Evolutionary conservation across 257 asterid species (phyloP).

Genomic region (Petrea volubilis): DNA sequence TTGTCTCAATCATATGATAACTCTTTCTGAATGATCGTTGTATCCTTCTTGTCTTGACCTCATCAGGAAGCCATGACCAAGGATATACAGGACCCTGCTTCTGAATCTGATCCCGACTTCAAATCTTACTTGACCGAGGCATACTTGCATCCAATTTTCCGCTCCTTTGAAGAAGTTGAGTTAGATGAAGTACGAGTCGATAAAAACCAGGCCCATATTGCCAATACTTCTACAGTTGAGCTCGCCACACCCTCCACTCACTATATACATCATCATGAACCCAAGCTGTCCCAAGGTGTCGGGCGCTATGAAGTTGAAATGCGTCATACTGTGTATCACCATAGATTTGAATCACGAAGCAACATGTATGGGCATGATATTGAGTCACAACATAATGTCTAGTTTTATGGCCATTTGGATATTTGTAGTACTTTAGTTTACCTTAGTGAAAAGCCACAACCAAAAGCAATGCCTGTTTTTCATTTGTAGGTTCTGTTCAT

Average conservation of each 20-base stretch:
- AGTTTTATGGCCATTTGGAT: constrained; percentile 33
- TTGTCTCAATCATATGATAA: not conserved
- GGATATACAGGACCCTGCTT: constrained; percentile 52
- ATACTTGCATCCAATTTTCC: constrained; percentile 87
- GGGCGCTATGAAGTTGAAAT: constrained; percentile 35
- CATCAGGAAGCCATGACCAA: constrained; percentile 82
- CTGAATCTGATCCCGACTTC: constrained; percentile 47
- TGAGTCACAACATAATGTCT: constrained; percentile 39
- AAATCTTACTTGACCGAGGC: constrained; percentile 73
- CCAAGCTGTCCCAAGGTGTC: constrained; percentile 24
- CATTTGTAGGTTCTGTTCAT: not conserved
- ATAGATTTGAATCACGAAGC: constrained; percentile 23
- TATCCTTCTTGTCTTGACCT: constrained; percentile 3
- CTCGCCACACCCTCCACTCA: constrained; percentile 34
- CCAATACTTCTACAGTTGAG: constrained; percentile 28
- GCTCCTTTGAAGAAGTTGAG: constrained; percentile 64
- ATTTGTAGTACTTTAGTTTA: constrained; percentile 12
- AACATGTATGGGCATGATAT: constrained; percentile 30
- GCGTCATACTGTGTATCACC: constrained; percentile 26
- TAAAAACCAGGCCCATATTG: constrained; percentile 29
- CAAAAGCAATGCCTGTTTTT: too few relatives aligned
- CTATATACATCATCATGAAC: constrained; percentile 19
- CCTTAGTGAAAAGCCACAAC: not conserved
- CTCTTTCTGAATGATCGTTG: not conserved
- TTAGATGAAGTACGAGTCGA: constrained; percentile 51